Evolutionary conservation across 2,329 filamentous ascomycete species (phyloP).

Genomic region (Aspergillus quadrilineatus): DNA sequence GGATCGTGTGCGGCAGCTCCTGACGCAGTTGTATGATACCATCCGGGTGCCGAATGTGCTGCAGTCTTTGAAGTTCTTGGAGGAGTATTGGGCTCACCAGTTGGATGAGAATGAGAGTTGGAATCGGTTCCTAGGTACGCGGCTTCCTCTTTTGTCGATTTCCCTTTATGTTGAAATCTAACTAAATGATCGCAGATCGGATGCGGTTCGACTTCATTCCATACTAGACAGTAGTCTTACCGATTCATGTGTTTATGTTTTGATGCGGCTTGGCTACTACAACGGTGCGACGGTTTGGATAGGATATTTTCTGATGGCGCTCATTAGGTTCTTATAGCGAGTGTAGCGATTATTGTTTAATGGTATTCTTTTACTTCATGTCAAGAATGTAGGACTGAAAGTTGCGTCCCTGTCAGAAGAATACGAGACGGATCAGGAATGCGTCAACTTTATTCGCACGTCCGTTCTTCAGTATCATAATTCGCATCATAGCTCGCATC

Average conservation of each 20-base stretch:
- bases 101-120: constrained; percentile 37
- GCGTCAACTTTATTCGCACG: constrained; percentile 8
- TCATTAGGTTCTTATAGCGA: background rate
- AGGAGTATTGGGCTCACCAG: constrained; percentile 39
- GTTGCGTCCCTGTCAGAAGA: background rate
- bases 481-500: background rate
- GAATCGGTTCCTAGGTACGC: constrained; percentile 40
- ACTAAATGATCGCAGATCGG: constrained; percentile 27
- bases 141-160: background rate
- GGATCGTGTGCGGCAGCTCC: constrained; percentile 32
- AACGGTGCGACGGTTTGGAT: background rate
- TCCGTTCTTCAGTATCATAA: background rate
- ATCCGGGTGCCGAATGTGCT: constrained; percentile 45
- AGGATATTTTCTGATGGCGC: background rate
- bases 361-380: background rate
- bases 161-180: background rate
- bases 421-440: background rate
- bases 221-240: constrained; percentile 10
- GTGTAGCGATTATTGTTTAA: background rate
- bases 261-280: no score
- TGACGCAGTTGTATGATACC: constrained; percentile 38
- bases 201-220: constrained; percentile 31
- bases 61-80: constrained; percentile 42
- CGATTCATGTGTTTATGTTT: background rate
- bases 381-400: background rate